Conservation (phyloP, 805 yeast species). For the Yarrowia yakushimensis region DNA sequence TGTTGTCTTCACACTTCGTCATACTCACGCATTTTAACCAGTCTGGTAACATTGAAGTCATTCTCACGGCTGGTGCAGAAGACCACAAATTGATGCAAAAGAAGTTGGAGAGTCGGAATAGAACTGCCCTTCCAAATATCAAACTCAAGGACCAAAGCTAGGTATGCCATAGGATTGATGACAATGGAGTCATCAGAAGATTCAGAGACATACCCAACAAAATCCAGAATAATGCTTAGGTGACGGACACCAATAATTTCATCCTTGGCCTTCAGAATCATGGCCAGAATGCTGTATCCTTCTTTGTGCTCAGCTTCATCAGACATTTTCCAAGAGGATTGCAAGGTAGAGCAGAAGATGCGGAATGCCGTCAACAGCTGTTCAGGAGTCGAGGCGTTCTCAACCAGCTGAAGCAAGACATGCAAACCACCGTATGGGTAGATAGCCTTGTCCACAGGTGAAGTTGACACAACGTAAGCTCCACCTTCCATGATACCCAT, state of each 20-base stretch:
- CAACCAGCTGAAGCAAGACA: conserved; percentile 1
- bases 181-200: conserved; percentile 57
- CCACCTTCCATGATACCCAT: conserved; percentile 15
- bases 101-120: conserved; percentile 48
- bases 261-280: conserved; percentile 30
- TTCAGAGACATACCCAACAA: conserved; percentile 53
- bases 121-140: conserved; percentile 51
- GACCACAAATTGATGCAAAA: conserved; percentile 57
- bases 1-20: too few relatives aligned
- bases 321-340: conserved; percentile 17
- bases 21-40: conserved; percentile 47
- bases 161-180: conserved; percentile 54
- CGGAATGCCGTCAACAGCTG: conserved; percentile 5
- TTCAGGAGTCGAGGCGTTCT: not conserved
- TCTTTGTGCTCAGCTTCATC: conserved; percentile 16
- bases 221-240: conserved; percentile 48
- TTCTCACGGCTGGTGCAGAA: conserved; percentile 53
- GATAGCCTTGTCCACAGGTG: conserved; percentile 14
- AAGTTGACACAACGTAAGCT: not conserved
- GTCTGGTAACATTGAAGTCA: conserved; percentile 49
- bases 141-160: conserved; percentile 57
- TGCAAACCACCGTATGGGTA: conserved; percentile 16
- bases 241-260: not conserved
- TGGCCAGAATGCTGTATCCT: conserved; percentile 15
- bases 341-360: conserved; percentile 4